These are phyloP conservation scores for Purpureocillium takamizusanense DNA, from an alignment of 2,329 filamentous ascomycete genomes.

Conservation along the genomic window DNA sequence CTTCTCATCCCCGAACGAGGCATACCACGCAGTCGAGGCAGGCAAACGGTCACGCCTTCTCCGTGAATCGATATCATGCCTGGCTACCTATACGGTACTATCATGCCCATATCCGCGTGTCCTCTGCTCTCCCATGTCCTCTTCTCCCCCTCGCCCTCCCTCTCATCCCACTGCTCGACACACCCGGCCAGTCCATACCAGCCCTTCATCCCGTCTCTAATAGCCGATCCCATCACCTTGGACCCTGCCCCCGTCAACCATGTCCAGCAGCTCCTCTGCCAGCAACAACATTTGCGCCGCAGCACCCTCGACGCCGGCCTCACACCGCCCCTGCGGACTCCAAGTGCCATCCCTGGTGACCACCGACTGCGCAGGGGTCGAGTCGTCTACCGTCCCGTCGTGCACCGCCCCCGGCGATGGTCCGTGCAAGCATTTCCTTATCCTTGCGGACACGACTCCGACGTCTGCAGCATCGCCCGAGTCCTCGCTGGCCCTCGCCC, in stretches of 20 bases:
- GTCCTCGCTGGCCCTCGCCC: background rate
- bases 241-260: conserved; percentile 9
- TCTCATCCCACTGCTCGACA: too few species aligned
- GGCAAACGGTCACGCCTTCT: too few species aligned
- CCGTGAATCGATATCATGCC: too few species aligned
- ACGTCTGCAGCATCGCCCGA: background rate
- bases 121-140: too few species aligned
- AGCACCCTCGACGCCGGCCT: conserved; percentile 9
- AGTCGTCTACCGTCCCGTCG: conserved; percentile 2
- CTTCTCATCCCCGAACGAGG: too few species aligned
- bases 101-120: too few species aligned
- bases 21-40: too few species aligned
- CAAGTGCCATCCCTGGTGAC: background rate
- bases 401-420: background rate
- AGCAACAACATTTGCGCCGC: conserved; percentile 21
- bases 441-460: background rate
- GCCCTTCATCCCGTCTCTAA: too few species aligned
- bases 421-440: background rate
- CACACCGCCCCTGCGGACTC: background rate
- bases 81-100: too few species aligned
- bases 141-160: too few species aligned
- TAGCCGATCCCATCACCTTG: too few species aligned
- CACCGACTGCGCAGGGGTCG: background rate
- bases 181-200: too few species aligned
- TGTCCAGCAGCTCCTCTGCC: conserved; percentile 18